phyloP scores from a whole-genome alignment of 345 rosid species.

The Laguncularia racemosa region DNA sequence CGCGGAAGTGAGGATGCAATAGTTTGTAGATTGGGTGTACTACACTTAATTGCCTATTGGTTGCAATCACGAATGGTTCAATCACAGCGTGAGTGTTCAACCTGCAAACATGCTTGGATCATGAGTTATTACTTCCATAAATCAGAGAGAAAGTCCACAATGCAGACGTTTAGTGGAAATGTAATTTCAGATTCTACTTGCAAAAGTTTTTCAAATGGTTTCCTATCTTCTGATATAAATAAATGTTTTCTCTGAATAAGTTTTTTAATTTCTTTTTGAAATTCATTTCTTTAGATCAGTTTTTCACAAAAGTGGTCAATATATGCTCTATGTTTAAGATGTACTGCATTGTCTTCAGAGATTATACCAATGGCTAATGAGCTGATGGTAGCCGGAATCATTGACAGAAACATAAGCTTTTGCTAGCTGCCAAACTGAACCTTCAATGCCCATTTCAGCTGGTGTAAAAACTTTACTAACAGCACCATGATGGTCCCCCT shows the following conservation, averaged over 20 bases:
- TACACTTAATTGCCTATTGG: slow-evolving; percentile 63
- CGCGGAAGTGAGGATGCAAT: slow-evolving; percentile 70
- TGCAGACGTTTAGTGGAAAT: too few relatives aligned
- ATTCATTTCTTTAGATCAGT: too few relatives aligned
- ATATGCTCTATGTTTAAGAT: too few relatives aligned
- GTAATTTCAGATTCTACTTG: too few relatives aligned
- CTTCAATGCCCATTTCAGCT: slow-evolving; percentile 41
- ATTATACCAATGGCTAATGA: slow-evolving; percentile 42
- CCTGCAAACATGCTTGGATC: slow-evolving; percentile 42
- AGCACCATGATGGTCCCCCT: slow-evolving; percentile 51
- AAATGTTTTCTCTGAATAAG: too few relatives aligned
- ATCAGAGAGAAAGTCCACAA: too few relatives aligned
- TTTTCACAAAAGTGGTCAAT: too few relatives aligned
- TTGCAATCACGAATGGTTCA: slow-evolving; percentile 69
- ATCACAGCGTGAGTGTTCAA: slow-evolving; percentile 65
- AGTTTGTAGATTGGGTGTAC: slow-evolving; percentile 76
- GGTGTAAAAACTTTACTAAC: slow-evolving; percentile 63
- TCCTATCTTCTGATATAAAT: too few relatives aligned
- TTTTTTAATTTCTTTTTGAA: too few relatives aligned
- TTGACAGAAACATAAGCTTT: slow-evolving; percentile 76
- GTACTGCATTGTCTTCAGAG: too few relatives aligned
- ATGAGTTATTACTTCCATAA: too few relatives aligned
- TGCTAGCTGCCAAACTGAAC: slow-evolving; percentile 72
- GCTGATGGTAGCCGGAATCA: slow-evolving; percentile 82
- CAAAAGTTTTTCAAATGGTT: too few relatives aligned